Evolutionary conservation across 1,284 basidiomycete species (phyloP).

Genomic region (Pterulicium gracile): DNA sequence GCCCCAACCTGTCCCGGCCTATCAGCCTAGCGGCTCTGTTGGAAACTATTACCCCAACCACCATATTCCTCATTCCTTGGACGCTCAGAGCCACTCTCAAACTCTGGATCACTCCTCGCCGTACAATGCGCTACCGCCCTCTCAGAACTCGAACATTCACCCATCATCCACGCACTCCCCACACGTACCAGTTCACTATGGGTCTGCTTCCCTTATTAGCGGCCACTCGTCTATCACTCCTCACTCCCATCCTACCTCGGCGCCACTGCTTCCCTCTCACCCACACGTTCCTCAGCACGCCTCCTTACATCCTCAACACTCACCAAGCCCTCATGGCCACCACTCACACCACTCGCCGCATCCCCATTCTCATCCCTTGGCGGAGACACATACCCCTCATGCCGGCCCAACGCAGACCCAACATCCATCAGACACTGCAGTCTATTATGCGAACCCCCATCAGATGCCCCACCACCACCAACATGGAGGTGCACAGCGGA

Average conservation of each 20-base stretch:
- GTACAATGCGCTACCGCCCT: too few species aligned
- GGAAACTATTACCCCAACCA: too few species aligned
- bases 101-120: too few species aligned
- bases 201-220: not conserved
- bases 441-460: constrained; percentile 5
- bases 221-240: not conserved
- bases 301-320: not conserved
- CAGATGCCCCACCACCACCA: constrained; percentile 11
- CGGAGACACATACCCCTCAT: not conserved
- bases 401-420: not conserved
- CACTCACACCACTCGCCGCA: not conserved
- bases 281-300: too few species aligned
- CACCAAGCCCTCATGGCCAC: not conserved
- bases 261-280: too few species aligned
- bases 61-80: too few species aligned
- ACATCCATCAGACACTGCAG: not conserved
- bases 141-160: not conserved
- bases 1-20: too few species aligned
- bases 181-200: not conserved
- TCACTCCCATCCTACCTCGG: too few species aligned
- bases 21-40: too few species aligned
- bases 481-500: constrained; percentile 25
- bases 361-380: not conserved
- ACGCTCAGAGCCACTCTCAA: too few species aligned
- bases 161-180: not conserved